A percentile compares a stretch with the other conserved stretches of the same genome.
Evolutionary conservation across 129 eudicot species (phyloP).

Genomic region (Pittosporum tobira): DNA sequence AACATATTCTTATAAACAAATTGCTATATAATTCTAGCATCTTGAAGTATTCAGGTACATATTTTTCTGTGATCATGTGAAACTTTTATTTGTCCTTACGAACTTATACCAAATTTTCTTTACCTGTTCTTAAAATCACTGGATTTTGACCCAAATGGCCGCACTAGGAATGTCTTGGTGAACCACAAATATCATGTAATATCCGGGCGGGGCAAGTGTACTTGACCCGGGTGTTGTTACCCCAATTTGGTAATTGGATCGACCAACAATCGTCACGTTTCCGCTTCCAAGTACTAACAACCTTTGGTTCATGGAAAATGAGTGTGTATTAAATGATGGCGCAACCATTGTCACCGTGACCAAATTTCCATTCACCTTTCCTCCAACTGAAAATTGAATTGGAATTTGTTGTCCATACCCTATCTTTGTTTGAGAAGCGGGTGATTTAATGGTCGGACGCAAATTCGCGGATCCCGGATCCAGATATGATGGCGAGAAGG

Average conservation of each 20-base stretch:
- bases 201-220: conserved; percentile 45
- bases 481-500: conserved; percentile 54
- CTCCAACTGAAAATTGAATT: conserved; percentile 22
- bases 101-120: no score
- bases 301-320: no score
- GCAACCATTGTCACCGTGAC: conserved; percentile 51
- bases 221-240: conserved; percentile 33
- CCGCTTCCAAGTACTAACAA: conserved; percentile 27
- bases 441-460: conserved; percentile 39
- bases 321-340: conserved; percentile 58
- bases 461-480: conserved; percentile 10
- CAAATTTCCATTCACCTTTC: conserved; percentile 8
- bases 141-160: conserved; percentile 52
- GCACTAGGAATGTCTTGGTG: conserved; percentile 51
- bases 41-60: no score
- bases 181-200: conserved; percentile 49
- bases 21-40: no score
- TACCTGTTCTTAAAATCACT: no score
- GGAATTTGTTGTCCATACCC: conserved; percentile 18
- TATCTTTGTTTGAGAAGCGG: conserved; percentile 17
- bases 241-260: conserved; percentile 17
- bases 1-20: no score
- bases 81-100: no score
- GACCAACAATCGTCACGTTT: conserved; percentile 9
- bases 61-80: no score